Evolutionary conservation across 371 early-diverging fungal species (phyloP).

Genomic region (Apophysomyces ossiformis): DNA sequence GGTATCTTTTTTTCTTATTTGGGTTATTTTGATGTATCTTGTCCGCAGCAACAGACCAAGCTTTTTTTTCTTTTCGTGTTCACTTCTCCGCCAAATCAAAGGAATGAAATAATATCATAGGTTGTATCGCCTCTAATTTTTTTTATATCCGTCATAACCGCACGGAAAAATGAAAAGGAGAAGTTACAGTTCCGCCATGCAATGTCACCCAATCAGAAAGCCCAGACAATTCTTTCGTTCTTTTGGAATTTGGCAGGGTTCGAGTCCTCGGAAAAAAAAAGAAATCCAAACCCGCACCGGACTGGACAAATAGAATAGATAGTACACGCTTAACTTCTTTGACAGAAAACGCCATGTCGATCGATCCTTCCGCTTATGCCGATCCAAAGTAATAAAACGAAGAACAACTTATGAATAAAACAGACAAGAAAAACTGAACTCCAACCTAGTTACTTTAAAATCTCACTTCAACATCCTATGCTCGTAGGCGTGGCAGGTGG

Average conservation of each 20-base stretch:
- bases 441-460: slow-evolving; percentile 42
- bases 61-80: neutral
- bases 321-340: neutral
- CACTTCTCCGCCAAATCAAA: neutral
- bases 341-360: slow-evolving; percentile 38
- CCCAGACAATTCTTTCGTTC: neutral
- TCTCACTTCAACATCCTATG: slow-evolving; percentile 49
- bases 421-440: neutral
- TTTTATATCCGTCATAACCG: neutral
- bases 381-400: slow-evolving; percentile 41
- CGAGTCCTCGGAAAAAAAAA: slow-evolving; percentile 11
- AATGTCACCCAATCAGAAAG: neutral
- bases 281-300: too few species aligned
- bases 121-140: neutral
- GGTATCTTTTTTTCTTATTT: neutral
- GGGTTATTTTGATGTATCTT: neutral
- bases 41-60: neutral
- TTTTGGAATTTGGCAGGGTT: neutral
- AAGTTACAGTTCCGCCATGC: neutral
- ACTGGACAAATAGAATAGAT: too few species aligned
- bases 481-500: slow-evolving; percentile 50
- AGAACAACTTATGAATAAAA: neutral
- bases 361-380: slow-evolving; percentile 43
- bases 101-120: neutral
- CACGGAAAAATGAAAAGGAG: slow-evolving; percentile 10